These are phyloP conservation scores for Candida buenavistaensis DNA, from an alignment of 1,139 yeast genomes.

Conservation along the genomic window DNA sequence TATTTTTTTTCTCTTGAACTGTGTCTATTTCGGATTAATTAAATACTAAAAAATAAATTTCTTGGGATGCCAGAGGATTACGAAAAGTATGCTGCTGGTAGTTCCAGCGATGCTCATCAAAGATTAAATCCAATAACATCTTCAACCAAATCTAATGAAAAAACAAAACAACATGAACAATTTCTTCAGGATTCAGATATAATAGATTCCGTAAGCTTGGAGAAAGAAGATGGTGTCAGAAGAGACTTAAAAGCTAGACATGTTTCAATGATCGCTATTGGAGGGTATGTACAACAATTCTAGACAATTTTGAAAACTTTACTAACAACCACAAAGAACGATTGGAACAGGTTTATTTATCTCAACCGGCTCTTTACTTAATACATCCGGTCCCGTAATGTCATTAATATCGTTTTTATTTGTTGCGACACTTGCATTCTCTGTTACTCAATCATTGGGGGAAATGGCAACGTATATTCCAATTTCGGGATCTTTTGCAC, in stretches of 20 bases:
- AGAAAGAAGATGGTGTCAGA: conserved; percentile 19
- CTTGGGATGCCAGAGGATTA: conserved; percentile 8
- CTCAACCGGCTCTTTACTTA: conserved; percentile 3
- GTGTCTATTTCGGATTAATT: too few species aligned
- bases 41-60: too few species aligned
- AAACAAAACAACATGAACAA: conserved; percentile 13
- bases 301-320: too few species aligned
- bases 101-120: conserved; percentile 9
- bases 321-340: too few species aligned
- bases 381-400: conserved; percentile 68
- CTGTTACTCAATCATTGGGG: conserved; percentile 69
- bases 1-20: too few species aligned
- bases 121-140: conserved; percentile 10
- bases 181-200: conserved; percentile 13
- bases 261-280: conserved; percentile 70
- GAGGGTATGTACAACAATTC: too few species aligned
- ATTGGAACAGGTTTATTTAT: conserved; percentile 59
- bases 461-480: conserved; percentile 78
- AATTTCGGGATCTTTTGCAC: conserved; percentile 62
- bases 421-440: conserved; percentile 64
- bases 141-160: conserved; percentile 4
- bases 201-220: conserved; percentile 3
- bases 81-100: conserved; percentile 10
- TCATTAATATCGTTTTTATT: conserved; percentile 64
- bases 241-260: conserved; percentile 57